phyloP scores from a whole-genome alignment of 441 rosid species.

The Corymbia citriodora region DNA sequence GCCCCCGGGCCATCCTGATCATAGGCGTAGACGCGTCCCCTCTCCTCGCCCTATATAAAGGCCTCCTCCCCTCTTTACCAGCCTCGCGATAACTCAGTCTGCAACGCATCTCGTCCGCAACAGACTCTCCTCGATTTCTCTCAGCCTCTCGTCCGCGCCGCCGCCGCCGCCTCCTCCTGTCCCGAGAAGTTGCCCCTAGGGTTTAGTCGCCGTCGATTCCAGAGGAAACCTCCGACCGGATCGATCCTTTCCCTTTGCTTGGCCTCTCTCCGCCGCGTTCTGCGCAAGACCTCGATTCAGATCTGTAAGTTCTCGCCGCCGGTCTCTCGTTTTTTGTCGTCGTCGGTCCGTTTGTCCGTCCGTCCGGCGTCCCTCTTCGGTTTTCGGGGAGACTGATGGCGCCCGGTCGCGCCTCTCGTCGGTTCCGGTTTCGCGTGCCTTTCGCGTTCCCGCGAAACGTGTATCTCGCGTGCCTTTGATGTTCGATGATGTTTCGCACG shows the following conservation, averaged over 20 bases:
- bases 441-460: neutral
- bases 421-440: neutral
- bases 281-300: neutral
- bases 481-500: neutral
- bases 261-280: neutral
- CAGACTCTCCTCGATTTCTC: neutral
- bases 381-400: neutral
- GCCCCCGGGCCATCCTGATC: neutral
- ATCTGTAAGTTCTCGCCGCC: neutral
- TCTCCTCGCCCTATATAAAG: neutral
- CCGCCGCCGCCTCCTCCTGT: neutral
- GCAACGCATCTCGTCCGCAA: neutral
- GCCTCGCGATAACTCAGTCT: neutral
- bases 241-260: neutral
- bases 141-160: neutral
- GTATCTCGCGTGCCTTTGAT: neutral
- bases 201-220: neutral
- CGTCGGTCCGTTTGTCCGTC: neutral
- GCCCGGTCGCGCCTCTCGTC: neutral
- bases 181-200: neutral
- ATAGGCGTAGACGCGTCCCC: neutral
- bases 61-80: fast-evolving
- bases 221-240: neutral
- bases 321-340: neutral
- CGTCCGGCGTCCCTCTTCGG: neutral